Evolutionary conservation across 495 filamentous ascomycete genomes (phyloP).

Genomic region (Xeromyces bisporus): DNA sequence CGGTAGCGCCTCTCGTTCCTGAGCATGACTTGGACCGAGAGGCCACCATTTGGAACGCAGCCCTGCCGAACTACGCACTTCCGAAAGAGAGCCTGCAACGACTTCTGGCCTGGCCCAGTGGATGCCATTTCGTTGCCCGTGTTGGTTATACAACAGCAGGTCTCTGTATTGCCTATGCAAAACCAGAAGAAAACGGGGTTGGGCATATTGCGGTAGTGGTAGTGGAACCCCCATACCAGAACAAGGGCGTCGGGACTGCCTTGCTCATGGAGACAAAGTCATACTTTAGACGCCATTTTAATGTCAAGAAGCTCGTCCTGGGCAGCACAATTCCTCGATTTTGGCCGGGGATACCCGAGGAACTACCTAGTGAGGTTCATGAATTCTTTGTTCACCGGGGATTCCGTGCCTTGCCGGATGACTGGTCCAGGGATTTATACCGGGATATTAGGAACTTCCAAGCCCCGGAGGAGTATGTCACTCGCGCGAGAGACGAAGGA

Average conservation of each 20-base stretch:
- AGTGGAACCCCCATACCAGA: conserved; percentile 21
- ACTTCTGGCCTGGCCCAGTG: conserved; percentile 13
- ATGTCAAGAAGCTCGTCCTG: conserved; percentile 13
- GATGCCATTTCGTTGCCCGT: conserved; percentile 22
- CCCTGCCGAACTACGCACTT: conserved; percentile 26
- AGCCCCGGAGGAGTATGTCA: conserved; percentile 19
- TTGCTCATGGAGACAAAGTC: conserved; percentile 20
- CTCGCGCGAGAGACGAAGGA: conserved; percentile 15
- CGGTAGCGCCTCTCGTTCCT: conserved; percentile 8
- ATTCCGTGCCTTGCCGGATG: conserved; percentile 12
- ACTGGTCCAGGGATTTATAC: conserved; percentile 26
- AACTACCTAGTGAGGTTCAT: conserved; percentile 18
- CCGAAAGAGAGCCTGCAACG: conserved; percentile 11
- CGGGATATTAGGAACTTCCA: conserved; percentile 23
- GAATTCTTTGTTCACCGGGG: conserved; percentile 32
- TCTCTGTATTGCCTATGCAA: conserved; percentile 26
- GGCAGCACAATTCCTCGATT: conserved; percentile 32
- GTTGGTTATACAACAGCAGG: conserved; percentile 17
- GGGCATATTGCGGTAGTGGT: conserved; percentile 25
- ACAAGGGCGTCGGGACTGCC: conserved; percentile 26
- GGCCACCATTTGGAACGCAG: conserved; percentile 18
- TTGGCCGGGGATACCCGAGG: conserved; percentile 30
- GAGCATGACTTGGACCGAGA: conserved; percentile 17
- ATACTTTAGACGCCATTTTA: conserved; percentile 13
- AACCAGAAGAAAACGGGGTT: conserved; percentile 9